A percentile compares a stretch with the other conserved stretches of the same genome.
Conservation (phyloP, 2,329 filamentous ascomycete species). For the Thelonectria rubi region DNA sequence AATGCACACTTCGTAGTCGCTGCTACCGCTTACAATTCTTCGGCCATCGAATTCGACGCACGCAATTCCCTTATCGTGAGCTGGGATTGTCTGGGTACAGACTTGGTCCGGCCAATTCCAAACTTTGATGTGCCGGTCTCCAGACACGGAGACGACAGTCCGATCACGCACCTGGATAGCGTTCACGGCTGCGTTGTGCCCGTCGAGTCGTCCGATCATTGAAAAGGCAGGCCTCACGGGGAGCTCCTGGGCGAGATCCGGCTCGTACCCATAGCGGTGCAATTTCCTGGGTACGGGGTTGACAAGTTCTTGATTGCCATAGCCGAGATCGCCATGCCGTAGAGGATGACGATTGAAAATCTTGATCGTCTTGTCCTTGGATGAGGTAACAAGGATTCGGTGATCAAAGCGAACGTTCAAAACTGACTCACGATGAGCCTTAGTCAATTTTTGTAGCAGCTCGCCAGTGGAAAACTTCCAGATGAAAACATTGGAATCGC, state of each 20-base stretch:
- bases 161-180: conserved; percentile 89
- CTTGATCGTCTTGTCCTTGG: conserved; percentile 97
- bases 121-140: conserved; percentile 91
- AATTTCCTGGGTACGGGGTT: conserved; percentile 63
- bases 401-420: conserved; percentile 93
- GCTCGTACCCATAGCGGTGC: conserved; percentile 64
- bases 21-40: conserved; percentile 93
- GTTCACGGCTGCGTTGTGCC: conserved; percentile 92
- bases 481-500: conserved; percentile 87
- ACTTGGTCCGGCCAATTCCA: conserved; percentile 88
- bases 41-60: conserved; percentile 97
- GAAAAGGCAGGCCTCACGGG: conserved; percentile 72
- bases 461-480: conserved; percentile 95
- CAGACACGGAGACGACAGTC: conserved; percentile 93
- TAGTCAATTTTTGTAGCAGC: conserved; percentile 76
- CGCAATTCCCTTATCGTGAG: conserved; percentile 94
- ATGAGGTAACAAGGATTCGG: conserved; percentile 92
- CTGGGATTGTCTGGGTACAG: conserved; percentile 80
- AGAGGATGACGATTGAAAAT: conserved; percentile 86
- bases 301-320: conserved; percentile 54
- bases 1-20: conserved; percentile 94
- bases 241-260: conserved; percentile 56
- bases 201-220: conserved; percentile 80
- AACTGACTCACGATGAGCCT: conserved; percentile 89
- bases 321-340: conserved; percentile 67